phyloP scores from a whole-genome alignment of 75 land plant genomes.

The Isoetes taiwanensis region DNA sequence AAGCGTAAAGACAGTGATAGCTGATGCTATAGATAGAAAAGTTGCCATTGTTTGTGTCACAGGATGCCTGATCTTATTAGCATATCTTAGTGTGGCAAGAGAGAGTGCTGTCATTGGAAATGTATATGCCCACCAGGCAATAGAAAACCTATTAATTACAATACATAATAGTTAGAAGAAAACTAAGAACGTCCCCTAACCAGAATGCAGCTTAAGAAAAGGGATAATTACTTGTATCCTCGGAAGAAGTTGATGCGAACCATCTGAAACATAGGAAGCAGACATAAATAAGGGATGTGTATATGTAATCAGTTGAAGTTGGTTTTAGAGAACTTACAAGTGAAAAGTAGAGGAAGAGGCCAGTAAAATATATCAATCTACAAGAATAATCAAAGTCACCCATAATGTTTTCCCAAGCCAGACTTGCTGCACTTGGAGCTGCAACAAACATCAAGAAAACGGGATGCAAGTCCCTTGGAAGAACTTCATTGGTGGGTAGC shows the following conservation, averaged over 20 bases:
- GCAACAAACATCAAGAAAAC: not conserved
- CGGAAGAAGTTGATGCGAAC: slow-evolving; percentile 9
- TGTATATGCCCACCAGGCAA: too few relatives aligned
- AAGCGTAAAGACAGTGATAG: too few relatives aligned
- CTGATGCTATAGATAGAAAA: too few relatives aligned
- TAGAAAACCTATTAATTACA: too few relatives aligned
- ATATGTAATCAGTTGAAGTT: not conserved
- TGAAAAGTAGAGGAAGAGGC: not conserved
- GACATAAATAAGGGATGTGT: not conserved
- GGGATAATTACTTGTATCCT: not conserved
- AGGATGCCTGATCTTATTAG: too few relatives aligned
- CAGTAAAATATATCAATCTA: not conserved
- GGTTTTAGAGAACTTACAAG: too few relatives aligned
- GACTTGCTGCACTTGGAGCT: not conserved
- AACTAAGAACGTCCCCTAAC: too few relatives aligned
- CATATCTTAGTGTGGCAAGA: too few relatives aligned
- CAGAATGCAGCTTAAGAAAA: too few relatives aligned
- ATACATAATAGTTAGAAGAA: too few relatives aligned
- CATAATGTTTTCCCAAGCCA: not conserved
- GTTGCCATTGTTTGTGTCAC: too few relatives aligned
- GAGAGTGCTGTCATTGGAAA: too few relatives aligned
- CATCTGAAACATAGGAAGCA: not conserved
- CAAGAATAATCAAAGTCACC: not conserved
- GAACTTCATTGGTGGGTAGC: not conserved
- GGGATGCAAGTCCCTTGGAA: not conserved